phyloP scores from a whole-genome alignment of 345 rosid genomes.

The Mallotus nudiflorus region DNA sequence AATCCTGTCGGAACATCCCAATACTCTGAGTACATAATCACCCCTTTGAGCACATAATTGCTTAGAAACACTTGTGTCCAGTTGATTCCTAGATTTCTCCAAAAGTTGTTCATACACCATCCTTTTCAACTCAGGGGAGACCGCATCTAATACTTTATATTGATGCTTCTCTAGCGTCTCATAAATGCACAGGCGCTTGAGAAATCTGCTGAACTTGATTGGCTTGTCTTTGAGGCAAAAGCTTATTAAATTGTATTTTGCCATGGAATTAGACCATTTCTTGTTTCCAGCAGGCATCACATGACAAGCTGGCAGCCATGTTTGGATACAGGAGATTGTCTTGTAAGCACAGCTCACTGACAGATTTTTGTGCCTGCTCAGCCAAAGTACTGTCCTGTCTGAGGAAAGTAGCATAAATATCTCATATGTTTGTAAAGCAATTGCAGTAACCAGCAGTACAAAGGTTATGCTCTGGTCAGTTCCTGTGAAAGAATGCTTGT shows the following conservation, averaged over 20 bases:
- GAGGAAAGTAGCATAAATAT: constrained; percentile 14
- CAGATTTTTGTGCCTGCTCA: not conserved
- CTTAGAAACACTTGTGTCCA: not conserved
- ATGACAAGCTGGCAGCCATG: not conserved
- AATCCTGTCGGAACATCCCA: constrained; percentile 1
- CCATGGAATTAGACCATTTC: constrained; percentile 19
- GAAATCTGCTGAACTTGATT: not conserved
- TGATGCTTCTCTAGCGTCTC: constrained; percentile 3
- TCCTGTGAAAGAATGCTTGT: constrained; percentile 14
- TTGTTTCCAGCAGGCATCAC: not conserved
- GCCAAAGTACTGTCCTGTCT: constrained; percentile 15
- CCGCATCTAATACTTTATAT: not conserved
- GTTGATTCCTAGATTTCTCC: not conserved
- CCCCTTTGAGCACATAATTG: constrained; percentile 14
- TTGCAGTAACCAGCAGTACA: constrained; percentile 18
- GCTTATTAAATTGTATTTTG: constrained; percentile 20
- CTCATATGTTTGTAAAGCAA: constrained; percentile 29
- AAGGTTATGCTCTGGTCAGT: constrained; percentile 22
- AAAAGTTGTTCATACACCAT: constrained; percentile 1
- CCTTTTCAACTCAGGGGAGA: constrained; percentile 1
- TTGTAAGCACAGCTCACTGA: not conserved
- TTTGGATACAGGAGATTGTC: not conserved
- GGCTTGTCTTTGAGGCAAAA: constrained; percentile 1
- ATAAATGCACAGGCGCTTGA: not conserved
- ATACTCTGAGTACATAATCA: constrained; percentile 1